Base-by-base conservation (phyloP, 352 stramenopile genomes). In the Phytophthora tubulina region DNA sequence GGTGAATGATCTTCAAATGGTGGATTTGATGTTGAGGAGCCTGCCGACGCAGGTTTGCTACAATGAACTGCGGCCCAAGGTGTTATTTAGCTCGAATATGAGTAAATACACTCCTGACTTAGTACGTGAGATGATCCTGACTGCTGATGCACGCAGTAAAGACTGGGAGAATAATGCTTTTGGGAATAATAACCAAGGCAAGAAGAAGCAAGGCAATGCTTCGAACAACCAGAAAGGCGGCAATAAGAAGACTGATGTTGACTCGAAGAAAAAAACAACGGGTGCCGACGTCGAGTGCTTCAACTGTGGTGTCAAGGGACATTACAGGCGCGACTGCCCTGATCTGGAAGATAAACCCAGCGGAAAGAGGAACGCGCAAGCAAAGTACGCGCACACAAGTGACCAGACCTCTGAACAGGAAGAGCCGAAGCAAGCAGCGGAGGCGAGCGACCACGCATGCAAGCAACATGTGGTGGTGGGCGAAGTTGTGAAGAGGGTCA, bases 71-170 rank as follows among this genome's bases (percentile, higher is more conserved):
- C 52, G 52, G 2, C 15, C 17, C 13, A 60, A 60, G 21, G 52
- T 56, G 35, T 32, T 60, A 60, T 49, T 60, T 60, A 60, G 52
- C n/a, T 60, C 36, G 1, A 49, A 60, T 17, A 49, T 60, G 52
- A 21, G 52, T n/a, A 60, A 60, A 49, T 60, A 60, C 15, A 60
- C 52, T 1, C 33, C 52, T 10, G 32, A 45, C 3, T 27, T 58
- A 3, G 14, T 60, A 8, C 35, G 36, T 6, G n/a, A 60, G 14
- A 6, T 58, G 5, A 45, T 45, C 9, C n/a, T 58, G 2, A 58
- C 51, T 2, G 51, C 51, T n/a, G 51, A 45, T 9, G 6, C 48
- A 4, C 27, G 48, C 9, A 54, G 48, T n/a, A 54, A 54, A 14
- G 48, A 54, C 48, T 54, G 27, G 48, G 48, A 54, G 6, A 54